These are phyloP conservation scores for Xylaria sp. DNA, from an alignment of 2,329 filamentous ascomycete genomes.

Conservation along the genomic window DNA sequence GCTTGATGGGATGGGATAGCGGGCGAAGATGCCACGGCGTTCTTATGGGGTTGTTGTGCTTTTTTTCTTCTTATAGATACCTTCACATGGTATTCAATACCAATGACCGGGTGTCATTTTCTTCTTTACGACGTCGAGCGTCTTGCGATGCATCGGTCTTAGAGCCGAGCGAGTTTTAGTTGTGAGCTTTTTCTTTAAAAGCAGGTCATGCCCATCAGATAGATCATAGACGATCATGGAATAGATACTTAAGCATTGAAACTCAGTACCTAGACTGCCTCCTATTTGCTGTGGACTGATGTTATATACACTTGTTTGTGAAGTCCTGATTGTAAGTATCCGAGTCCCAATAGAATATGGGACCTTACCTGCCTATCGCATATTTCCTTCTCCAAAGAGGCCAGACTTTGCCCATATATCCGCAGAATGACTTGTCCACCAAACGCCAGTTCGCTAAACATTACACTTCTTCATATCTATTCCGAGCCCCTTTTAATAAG, in stretches of 20 bases:
- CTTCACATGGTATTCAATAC: too few relatives aligned
- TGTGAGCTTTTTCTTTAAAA: not conserved
- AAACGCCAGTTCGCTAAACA: slow-evolving; percentile 12
- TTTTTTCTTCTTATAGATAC: too few relatives aligned
- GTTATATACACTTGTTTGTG: not conserved
- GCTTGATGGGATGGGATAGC: not conserved
- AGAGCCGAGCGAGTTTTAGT: not conserved
- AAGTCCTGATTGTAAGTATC: not conserved
- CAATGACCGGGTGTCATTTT: too few relatives aligned
- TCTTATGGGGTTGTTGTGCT: too few relatives aligned
- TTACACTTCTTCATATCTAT: slow-evolving; percentile 10
- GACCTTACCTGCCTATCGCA: not conserved
- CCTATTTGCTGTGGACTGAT: not conserved
- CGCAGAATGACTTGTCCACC: not conserved
- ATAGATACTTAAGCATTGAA: too few relatives aligned
- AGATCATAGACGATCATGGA: not conserved
- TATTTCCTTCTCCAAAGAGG: not conserved
- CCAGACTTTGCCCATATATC: not conserved
- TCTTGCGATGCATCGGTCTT: not conserved
- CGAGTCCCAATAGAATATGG: not conserved
- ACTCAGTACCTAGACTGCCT: too few relatives aligned
- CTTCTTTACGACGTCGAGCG: not conserved
- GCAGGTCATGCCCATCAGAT: not conserved
- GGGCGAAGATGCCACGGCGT: too few relatives aligned
- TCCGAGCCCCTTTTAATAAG: not conserved